Evolutionary conservation across 176 grass and related monocot genomes (phyloP).

Genomic region (Raddia distichophylla): DNA sequence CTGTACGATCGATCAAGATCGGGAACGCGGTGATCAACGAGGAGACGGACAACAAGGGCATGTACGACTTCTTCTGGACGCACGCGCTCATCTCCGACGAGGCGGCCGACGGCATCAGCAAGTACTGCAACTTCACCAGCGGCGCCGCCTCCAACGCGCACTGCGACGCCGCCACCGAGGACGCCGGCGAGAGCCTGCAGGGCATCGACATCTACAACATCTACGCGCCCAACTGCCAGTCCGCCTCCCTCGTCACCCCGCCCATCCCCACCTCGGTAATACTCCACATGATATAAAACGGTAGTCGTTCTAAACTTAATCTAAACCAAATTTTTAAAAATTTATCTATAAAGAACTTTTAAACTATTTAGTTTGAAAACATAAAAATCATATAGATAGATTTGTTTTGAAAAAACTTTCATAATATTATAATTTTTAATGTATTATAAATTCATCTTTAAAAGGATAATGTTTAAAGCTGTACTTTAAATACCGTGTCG

Average conservation of each 20-base stretch:
- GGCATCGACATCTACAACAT: slow-evolving; percentile 92
- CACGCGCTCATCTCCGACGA: slow-evolving; percentile 89
- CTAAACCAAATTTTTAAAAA: too few species aligned
- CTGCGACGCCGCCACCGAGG: slow-evolving; percentile 32
- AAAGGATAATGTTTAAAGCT: too few species aligned
- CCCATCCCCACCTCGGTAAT: slow-evolving; percentile 62
- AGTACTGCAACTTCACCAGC: slow-evolving; percentile 69
- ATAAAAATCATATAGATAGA: too few species aligned
- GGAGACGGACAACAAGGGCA: slow-evolving; percentile 59
- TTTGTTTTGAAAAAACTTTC: too few species aligned
- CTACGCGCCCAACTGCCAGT: slow-evolving; percentile 73
- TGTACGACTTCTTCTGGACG: slow-evolving; percentile 90
- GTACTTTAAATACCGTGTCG: too few species aligned
- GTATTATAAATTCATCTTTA: too few species aligned
- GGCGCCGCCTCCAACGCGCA: neutral
- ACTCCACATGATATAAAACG: too few species aligned
- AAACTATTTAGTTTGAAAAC: too few species aligned
- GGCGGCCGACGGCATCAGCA: slow-evolving; percentile 46
- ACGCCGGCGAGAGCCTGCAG: neutral
- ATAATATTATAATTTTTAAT: too few species aligned
- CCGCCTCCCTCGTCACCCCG: slow-evolving; percentile 28
- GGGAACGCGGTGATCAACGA: slow-evolving; percentile 91
- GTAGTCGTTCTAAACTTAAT: too few species aligned
- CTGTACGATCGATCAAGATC: slow-evolving; percentile 42
- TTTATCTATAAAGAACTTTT: too few species aligned